Evolutionary conservation across 371 early-diverging fungal species (phyloP).

Genomic region (Rhizopus sp.): DNA sequence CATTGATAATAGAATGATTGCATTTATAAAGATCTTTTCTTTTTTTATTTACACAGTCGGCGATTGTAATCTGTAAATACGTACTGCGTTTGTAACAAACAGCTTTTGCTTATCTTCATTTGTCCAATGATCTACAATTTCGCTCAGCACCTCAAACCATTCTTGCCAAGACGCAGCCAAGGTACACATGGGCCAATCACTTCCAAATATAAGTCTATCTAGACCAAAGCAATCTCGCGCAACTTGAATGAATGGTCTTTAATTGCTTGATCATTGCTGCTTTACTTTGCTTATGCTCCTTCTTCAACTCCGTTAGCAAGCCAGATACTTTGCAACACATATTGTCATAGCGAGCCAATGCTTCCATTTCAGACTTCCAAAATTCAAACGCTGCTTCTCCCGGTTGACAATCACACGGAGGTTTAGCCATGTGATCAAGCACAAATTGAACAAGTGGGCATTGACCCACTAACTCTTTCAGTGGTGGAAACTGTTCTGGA

Average conservation of each 20-base stretch:
- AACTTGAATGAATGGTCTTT: slow-evolving; percentile 38
- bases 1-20: neutral
- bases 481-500: slow-evolving; percentile 46
- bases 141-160: slow-evolving; percentile 35
- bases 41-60: neutral
- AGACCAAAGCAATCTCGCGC: slow-evolving; percentile 39
- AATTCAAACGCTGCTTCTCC: slow-evolving; percentile 31
- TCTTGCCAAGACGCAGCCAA: slow-evolving; percentile 20
- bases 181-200: slow-evolving; percentile 47
- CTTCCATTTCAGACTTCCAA: slow-evolving; percentile 31
- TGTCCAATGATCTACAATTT: slow-evolving; percentile 31
- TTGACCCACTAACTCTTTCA: slow-evolving; percentile 31
- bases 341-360: slow-evolving; percentile 25
- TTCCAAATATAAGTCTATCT: slow-evolving; percentile 48
- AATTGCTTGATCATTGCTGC: slow-evolving; percentile 21
- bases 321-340: slow-evolving; percentile 49
- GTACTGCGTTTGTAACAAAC: slow-evolving; percentile 41
- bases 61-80: slow-evolving; percentile 15
- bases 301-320: slow-evolving; percentile 35
- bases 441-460: slow-evolving; percentile 47
- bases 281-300: neutral
- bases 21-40: neutral
- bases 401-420: slow-evolving; percentile 40
- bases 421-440: slow-evolving; percentile 53
- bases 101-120: slow-evolving; percentile 35